A percentile compares a stretch with the other conserved stretches of the same genome.
Evolutionary conservation across 768 basidiomycete genomes (phyloP).

Genomic region (Phallus indusiatus): DNA sequence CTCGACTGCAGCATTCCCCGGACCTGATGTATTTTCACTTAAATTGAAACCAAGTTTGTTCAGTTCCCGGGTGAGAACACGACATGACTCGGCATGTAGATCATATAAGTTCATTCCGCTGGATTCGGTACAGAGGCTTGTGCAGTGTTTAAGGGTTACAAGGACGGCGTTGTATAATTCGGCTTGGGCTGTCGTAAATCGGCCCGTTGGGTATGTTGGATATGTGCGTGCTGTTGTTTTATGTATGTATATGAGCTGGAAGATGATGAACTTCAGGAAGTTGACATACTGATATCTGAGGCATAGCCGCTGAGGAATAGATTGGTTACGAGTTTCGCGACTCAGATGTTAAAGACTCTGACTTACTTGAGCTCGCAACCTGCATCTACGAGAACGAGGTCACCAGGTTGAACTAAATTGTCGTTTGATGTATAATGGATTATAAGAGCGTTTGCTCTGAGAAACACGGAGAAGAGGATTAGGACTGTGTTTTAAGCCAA

Average conservation of each 20-base stretch:
- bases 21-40: constrained; percentile 22
- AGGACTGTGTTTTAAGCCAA: background rate
- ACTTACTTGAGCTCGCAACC: constrained; percentile 88
- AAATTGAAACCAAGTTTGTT: constrained; percentile 68
- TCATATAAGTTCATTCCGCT: constrained; percentile 55
- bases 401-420: constrained; percentile 56
- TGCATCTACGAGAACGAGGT: constrained; percentile 82
- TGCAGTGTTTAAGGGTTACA: constrained; percentile 57
- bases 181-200: constrained; percentile 67
- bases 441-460: constrained; percentile 75
- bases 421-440: constrained; percentile 96
- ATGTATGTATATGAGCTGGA: constrained; percentile 12
- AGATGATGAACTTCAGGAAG: background rate
- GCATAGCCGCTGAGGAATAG: constrained; percentile 64
- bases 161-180: constrained; percentile 81
- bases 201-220: constrained; percentile 58
- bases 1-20: constrained; percentile 48
- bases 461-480: background rate
- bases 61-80: constrained; percentile 60
- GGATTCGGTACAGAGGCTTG: constrained; percentile 49
- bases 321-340: constrained; percentile 3
- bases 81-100: constrained; percentile 67
- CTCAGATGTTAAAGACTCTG: constrained; percentile 7
- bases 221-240: constrained; percentile 63
- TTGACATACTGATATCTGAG: constrained; percentile 78